Percentiles rank a stretch among this genome's conserved stretches.
Evolutionary conservation across 306 rosid genomes (phyloP).

Genomic region (Malus sylvestris): DNA sequence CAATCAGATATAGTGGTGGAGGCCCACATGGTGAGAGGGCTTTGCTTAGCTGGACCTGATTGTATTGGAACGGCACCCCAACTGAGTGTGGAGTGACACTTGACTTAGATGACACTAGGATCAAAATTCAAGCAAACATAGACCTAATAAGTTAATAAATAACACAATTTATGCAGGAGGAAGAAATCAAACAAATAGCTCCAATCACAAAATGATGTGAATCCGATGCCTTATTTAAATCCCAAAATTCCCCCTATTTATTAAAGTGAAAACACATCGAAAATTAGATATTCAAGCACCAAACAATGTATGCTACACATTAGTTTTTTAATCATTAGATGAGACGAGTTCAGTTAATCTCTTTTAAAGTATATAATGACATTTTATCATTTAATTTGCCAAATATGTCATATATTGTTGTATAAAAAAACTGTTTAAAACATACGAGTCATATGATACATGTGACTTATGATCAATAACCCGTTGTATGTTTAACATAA

Average conservation of each 20-base stretch:
- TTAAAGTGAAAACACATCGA: neutral
- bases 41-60: neutral
- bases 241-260: too few relatives aligned
- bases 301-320: too few relatives aligned
- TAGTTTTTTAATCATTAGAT: too few relatives aligned
- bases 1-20: neutral
- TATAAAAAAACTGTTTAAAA: too few relatives aligned
- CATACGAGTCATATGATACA: too few relatives aligned
- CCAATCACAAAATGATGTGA: neutral
- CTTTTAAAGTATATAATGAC: too few relatives aligned
- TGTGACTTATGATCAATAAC: too few relatives aligned
- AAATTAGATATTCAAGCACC: too few relatives aligned
- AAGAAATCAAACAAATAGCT: neutral
- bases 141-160: neutral
- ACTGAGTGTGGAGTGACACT: neutral
- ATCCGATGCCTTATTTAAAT: neutral
- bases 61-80: neutral
- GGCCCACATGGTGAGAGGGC: neutral
- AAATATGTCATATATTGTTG: too few relatives aligned
- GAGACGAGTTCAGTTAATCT: too few relatives aligned
- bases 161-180: neutral
- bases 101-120: neutral
- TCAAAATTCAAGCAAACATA: neutral
- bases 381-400: too few relatives aligned
- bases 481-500: too few relatives aligned